Conservation (phyloP, 2,329 filamentous ascomycete genomes). For the Trichoderma koningiopsis region DNA sequence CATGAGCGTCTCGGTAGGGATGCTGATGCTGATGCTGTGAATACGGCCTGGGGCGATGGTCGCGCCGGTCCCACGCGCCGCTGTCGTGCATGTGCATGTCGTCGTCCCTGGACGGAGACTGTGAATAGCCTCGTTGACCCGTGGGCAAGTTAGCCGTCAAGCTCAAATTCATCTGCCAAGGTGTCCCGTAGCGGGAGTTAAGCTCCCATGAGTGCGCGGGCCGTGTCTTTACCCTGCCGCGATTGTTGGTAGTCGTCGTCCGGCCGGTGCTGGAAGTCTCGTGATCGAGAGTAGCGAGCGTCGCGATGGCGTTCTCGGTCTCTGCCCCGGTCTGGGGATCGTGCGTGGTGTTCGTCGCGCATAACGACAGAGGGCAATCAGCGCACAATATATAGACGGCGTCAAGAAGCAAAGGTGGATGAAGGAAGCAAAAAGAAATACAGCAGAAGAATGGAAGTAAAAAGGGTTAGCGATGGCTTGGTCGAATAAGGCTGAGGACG, state of each 20-base stretch:
- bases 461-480: not conserved
- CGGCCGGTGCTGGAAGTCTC: conserved; percentile 33
- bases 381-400: conserved; percentile 23
- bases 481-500: not conserved
- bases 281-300: conserved; percentile 27
- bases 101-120: conserved; percentile 48
- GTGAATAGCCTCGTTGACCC: conserved; percentile 48
- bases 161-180: conserved; percentile 37
- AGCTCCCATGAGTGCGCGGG: conserved; percentile 37
- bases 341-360: conserved; percentile 46
- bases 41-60: conserved; percentile 33
- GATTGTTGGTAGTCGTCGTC: conserved; percentile 48
- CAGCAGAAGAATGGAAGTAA: not conserved
- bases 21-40: conserved; percentile 32
- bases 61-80: conserved; percentile 37
- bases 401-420: not conserved
- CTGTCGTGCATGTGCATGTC: conserved; percentile 37
- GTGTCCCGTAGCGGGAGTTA: conserved; percentile 27
- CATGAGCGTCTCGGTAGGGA: conserved; percentile 35
- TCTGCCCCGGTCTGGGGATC: conserved; percentile 37
- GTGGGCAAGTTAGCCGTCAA: conserved; percentile 49
- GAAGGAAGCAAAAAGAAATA: not conserved
- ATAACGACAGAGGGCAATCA: conserved; percentile 39
- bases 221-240: conserved; percentile 54
- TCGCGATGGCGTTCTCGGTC: conserved; percentile 26